Evolutionary conservation across 768 basidiomycete genomes (phyloP), one percentile per base, ranked within the genome.

Genomic region (Arthromyces matolae): DNA sequence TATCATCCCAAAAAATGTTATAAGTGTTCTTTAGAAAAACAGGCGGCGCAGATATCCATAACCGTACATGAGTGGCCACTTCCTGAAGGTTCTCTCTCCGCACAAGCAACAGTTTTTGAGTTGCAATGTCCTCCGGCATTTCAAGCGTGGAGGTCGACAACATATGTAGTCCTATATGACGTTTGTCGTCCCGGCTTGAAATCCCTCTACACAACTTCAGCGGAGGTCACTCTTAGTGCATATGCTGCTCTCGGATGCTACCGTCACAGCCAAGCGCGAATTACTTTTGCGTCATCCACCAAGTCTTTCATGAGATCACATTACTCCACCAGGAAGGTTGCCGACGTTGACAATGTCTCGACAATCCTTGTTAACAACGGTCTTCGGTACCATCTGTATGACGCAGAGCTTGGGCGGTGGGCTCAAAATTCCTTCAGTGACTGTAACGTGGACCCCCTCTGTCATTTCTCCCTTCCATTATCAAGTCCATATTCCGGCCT

Each of bases 31-130:
- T 55, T 16, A 18, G 10, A 1, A 5, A 54, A 37, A 61, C 64
- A 0, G 5, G 27, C 0, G 4, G 0, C 0, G 52, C 75, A 57
- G 2, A 4, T 0, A 76, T 79, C 19, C 0, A 20, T 1, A n/a
- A n/a, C n/a, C n/a, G 52, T 72, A 4, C 62, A 73, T 29, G 78
- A 79, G 43, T 76, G 75, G 76, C 78, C 77, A 0, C 52, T 79
- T 31, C 75, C 78, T 0, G 24, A 42, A 1, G 35, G 53, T 9
- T 18, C 14, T 5, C 10, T 56, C 4, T 23, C 46, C 6, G 64
- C 64, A 0, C 57, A 68, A 42, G 54, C 54, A 0, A 62, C 68
- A 13, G 56, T 77, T 1, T 79, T 79, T 42, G 75, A 79, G 48
- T 49, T 77, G 2, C 47, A 54, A 8, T 66, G 66, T 42, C 78